These are phyloP conservation scores for Colletotrichum echinochloae DNA, from an alignment of 2,329 filamentous ascomycete species.

Conservation along the genomic window DNA sequence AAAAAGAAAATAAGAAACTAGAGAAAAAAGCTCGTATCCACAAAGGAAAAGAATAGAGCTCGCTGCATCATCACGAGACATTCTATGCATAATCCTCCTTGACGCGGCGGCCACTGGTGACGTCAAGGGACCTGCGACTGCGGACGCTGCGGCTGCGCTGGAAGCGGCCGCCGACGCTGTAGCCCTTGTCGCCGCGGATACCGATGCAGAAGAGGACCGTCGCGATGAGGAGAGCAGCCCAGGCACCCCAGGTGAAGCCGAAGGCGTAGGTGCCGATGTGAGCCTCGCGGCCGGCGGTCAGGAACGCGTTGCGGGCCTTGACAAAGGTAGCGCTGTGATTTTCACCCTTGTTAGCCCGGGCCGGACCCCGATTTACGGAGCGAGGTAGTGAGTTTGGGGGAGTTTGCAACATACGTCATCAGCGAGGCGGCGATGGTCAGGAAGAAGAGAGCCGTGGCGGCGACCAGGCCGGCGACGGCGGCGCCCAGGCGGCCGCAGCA, in stretches of 20 bases:
- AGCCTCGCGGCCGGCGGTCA: constrained; percentile 65
- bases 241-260: constrained; percentile 81
- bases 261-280: constrained; percentile 76
- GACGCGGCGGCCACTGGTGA: constrained; percentile 67
- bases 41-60: not conserved
- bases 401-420: constrained; percentile 74
- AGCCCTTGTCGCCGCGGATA: constrained; percentile 61
- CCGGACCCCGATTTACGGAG: not conserved
- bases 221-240: constrained; percentile 74
- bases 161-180: constrained; percentile 54
- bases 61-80: not conserved
- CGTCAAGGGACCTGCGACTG: constrained; percentile 66
- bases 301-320: constrained; percentile 76
- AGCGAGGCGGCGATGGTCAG: constrained; percentile 74
- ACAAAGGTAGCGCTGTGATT: constrained; percentile 69
- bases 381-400: constrained; percentile 43
- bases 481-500: constrained; percentile 78
- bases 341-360: not conserved
- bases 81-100: constrained; percentile 77
- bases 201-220: constrained; percentile 76
- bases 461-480: constrained; percentile 71
- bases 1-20: too few relatives aligned
- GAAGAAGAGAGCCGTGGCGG: constrained; percentile 74
- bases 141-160: constrained; percentile 64
- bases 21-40: not conserved